Evolutionary conservation across 371 early-diverging fungal genomes (phyloP), one percentile per base, ranked within the genome.

Genomic region (Ordospora pajunii): DNA sequence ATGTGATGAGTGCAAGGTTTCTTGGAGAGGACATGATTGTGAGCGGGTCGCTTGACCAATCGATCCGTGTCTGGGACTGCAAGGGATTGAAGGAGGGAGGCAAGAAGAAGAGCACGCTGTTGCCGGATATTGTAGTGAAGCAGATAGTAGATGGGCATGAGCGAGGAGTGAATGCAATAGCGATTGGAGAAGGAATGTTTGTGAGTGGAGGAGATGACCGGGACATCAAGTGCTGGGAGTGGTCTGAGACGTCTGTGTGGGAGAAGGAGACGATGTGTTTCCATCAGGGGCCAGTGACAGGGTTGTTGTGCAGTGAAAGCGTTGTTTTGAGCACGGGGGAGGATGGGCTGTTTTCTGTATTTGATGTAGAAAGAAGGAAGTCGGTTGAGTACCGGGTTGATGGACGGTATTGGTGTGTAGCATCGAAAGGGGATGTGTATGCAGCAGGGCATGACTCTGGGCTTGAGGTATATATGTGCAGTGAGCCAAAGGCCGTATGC

Each of bases 1-100:
- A 97, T 84, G 95, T 97, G n/a, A 97, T 97, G 97, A 89, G 90
- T 70, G 96, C 94, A 2, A 89, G 90, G 81, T 99, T 97, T 87
- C 93, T 96, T 80, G 93, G 94, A 48, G 95, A 96, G 82, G 94
- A 93, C 78, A 92, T 95, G 73, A 89, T 97, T 67, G 92, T 95
- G 3, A 93, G 93, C 19, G 95, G 94, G 1, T 93, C 92, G 5
- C 87, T 97, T 83, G 98, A 99, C 85, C 93, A 94, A 82, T 95
- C 96, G 14, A 91, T 99, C 0, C 88, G 98, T 44, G 91, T 97
- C 4, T 97, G 99, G 99, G 95, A 97, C 84, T 92, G 93, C 78
- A 90, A 91, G 14, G 93, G 92, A 86, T 86, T 84, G 79, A 71
- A 67, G n/a, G 73, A 70, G 52, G 68, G 70, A 62, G 75, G 73